These are phyloP conservation scores for Panicum miliaceum DNA, from an alignment of 176 grass and related monocot genomes.

Conservation along the genomic window DNA sequence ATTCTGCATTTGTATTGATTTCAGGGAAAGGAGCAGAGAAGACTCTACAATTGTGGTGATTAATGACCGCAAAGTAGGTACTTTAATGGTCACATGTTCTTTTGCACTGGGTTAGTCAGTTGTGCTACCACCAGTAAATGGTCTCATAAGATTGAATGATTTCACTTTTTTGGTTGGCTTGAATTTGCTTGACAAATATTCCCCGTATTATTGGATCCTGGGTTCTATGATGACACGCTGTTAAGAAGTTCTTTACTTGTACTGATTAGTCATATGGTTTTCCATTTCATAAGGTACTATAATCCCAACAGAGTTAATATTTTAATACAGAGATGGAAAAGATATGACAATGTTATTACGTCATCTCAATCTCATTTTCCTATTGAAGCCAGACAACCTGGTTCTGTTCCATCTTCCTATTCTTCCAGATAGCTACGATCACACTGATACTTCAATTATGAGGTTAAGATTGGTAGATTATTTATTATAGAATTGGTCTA, in stretches of 20 bases:
- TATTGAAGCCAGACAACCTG: background rate
- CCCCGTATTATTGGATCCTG: background rate
- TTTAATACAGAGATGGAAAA: conserved; percentile 8
- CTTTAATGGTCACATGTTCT: background rate
- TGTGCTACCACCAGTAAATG: conserved; percentile 1
- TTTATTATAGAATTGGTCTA: background rate
- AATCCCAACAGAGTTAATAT: background rate
- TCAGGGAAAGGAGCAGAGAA: conserved; percentile 56
- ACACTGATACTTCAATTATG: background rate
- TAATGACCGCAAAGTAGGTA: conserved; percentile 63
- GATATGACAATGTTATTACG: background rate
- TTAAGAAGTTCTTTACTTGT: conserved; percentile 3
- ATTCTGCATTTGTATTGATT: conserved; percentile 13
- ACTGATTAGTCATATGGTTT: conserved; percentile 17
- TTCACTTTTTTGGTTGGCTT: conserved; percentile 20
- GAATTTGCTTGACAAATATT: background rate
- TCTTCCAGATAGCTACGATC: background rate
- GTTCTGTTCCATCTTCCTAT: conserved; percentile 4
- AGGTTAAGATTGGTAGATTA: background rate
- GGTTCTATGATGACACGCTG: background rate
- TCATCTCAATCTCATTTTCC: background rate
- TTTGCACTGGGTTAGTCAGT: background rate
- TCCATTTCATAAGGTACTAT: background rate
- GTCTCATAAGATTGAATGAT: conserved; percentile 21
- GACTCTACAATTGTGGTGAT: conserved; percentile 45